Evolutionary conservation across 164 flowering plant genomes (phyloP).

Genomic region (Chimonanthus praecox): DNA sequence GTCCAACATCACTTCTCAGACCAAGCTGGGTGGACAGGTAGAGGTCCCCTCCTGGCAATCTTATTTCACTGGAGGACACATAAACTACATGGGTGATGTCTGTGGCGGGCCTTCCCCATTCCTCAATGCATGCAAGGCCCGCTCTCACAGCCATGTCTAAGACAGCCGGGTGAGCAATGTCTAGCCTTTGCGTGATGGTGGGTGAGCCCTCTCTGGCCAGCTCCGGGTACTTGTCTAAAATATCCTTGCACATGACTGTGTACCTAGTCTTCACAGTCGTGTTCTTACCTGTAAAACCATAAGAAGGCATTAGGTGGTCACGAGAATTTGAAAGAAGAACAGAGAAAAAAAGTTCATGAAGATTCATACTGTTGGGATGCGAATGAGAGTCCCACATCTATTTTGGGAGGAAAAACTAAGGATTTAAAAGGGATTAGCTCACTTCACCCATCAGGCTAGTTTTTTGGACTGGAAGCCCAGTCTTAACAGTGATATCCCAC

Average conservation of each 20-base stretch:
- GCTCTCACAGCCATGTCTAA: slow-evolving; percentile 58
- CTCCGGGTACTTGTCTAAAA: slow-evolving; percentile 59
- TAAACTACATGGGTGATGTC: slow-evolving; percentile 66
- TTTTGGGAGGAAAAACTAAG: background rate
- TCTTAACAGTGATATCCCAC: too few relatives aligned
- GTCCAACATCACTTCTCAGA: slow-evolving; percentile 37
- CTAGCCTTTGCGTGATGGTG: slow-evolving; percentile 55
- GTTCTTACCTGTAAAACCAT: slow-evolving; percentile 44
- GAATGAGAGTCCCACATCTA: background rate
- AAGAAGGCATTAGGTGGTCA: background rate
- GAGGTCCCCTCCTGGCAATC: slow-evolving; percentile 67
- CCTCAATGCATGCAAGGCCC: slow-evolving; percentile 47
- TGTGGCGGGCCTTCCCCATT: slow-evolving; percentile 53
- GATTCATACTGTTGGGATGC: background rate
- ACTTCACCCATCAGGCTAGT: too few relatives aligned
- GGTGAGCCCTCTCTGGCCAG: slow-evolving; percentile 54
- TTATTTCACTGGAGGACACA: slow-evolving; percentile 60
- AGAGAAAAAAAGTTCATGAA: background rate
- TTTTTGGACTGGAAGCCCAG: too few relatives aligned
- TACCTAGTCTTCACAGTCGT: slow-evolving; percentile 73
- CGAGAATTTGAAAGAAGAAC: background rate
- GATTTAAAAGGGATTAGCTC: too few relatives aligned
- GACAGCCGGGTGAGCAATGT: slow-evolving; percentile 55
- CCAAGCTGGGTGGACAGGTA: slow-evolving; percentile 52
- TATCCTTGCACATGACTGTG: slow-evolving; percentile 65